A percentile compares a stretch with the other conserved stretches of the same genome.
phyloP scores from a whole-genome alignment of 345 rosid species.

The Eucalyptus cloeziana region DNA sequence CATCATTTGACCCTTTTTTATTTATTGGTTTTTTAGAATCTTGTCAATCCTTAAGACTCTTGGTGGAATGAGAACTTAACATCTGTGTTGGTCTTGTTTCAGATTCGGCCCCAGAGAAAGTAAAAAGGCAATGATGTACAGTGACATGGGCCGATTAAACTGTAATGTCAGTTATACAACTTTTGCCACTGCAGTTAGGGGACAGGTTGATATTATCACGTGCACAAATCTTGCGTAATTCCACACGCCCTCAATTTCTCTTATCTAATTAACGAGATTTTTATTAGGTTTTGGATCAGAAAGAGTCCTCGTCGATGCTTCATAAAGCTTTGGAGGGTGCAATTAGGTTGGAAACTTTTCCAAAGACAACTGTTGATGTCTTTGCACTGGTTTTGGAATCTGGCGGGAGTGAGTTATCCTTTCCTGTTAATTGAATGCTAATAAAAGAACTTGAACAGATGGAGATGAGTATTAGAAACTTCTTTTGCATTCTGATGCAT shows the following conservation, averaged over 20 bases:
- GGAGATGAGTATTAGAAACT: not conserved
- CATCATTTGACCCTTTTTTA: not conserved
- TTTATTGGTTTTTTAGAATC: not conserved
- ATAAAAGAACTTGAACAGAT: not conserved
- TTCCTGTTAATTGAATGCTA: not conserved
- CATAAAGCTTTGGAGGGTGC: constrained; percentile 92
- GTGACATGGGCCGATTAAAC: constrained; percentile 71
- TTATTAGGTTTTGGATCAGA: constrained; percentile 63
- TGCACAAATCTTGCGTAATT: not conserved
- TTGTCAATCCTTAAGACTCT: not conserved
- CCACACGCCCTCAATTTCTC: not conserved
- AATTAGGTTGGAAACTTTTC: constrained; percentile 73
- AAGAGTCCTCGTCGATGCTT: constrained; percentile 80
- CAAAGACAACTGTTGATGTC: constrained; percentile 92
- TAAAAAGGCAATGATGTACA: constrained; percentile 89
- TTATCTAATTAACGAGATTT: not conserved
- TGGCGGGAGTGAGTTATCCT: constrained; percentile 76
- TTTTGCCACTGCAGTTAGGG: constrained; percentile 52
- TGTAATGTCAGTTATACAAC: constrained; percentile 89
- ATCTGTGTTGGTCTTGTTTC: not conserved
- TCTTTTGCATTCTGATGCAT: not conserved
- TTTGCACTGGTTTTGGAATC: constrained; percentile 93
- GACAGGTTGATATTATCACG: constrained; percentile 40
- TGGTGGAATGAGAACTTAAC: not conserved
- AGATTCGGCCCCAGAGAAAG: constrained; percentile 99